Conservation (phyloP, 768 basidiomycete genomes). For the Cytidiella melzeri region DNA sequence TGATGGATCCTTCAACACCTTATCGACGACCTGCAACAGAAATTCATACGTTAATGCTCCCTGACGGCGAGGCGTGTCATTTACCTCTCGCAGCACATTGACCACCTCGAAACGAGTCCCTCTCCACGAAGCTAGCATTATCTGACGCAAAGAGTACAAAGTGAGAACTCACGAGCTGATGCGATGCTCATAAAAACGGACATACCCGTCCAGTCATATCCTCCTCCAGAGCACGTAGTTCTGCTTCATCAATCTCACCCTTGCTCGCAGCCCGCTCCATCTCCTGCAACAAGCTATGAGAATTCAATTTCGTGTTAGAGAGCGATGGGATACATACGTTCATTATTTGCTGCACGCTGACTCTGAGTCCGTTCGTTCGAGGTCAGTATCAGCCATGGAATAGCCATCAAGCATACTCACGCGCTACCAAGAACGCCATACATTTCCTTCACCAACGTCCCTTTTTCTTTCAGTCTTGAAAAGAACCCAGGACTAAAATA, state of each 20-base stretch:
- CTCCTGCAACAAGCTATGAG: conserved; percentile 43
- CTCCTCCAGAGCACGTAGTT: conserved; percentile 80
- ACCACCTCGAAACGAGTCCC: conserved; percentile 94
- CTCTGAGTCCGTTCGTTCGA: conserved; percentile 26
- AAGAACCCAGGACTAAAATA: conserved; percentile 77
- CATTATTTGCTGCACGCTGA: conserved; percentile 78
- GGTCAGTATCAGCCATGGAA: no score
- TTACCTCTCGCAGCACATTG: conserved; percentile 75
- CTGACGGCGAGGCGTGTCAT: neutral
- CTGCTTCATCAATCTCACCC: conserved; percentile 84
- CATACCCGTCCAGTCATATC: conserved; percentile 87
- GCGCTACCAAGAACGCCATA: conserved; percentile 97
- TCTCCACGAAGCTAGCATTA: conserved; percentile 96
- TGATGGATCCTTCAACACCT: conserved; percentile 76
- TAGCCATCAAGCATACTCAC: no score
- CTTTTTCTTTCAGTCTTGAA: conserved; percentile 92
- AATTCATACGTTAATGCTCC: neutral
- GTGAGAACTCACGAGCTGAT: conserved; percentile 2
- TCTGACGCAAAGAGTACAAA: no score
- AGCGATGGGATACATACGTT: conserved; percentile 21
- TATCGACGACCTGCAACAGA: conserved; percentile 59
- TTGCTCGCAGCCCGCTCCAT: conserved; percentile 87
- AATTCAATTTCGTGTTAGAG: conserved; percentile 13
- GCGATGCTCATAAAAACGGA: neutral
- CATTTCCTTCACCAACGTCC: conserved; percentile 87